phyloP scores from a whole-genome alignment of 768 basidiomycete genomes.

The Termitomyces titanicus region DNA sequence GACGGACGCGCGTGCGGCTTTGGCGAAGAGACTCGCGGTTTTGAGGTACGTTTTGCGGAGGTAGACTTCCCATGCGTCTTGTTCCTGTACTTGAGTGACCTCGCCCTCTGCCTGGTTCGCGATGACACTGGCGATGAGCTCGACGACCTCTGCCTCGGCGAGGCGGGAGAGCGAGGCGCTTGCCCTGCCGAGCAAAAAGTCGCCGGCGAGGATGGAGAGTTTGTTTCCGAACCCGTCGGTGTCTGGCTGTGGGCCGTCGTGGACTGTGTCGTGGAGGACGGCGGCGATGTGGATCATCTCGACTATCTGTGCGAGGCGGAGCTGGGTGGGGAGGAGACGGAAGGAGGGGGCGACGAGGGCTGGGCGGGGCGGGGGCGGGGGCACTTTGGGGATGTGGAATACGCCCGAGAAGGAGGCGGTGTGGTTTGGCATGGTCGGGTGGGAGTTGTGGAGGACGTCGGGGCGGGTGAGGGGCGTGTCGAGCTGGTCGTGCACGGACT shows the following conservation, averaged over 20 bases:
- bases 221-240: constrained; percentile 82
- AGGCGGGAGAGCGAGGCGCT: constrained; percentile 84
- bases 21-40: constrained; percentile 89
- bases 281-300: constrained; percentile 99
- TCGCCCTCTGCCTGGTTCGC: constrained; percentile 97
- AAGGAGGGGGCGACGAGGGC: constrained; percentile 28
- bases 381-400: constrained; percentile 45
- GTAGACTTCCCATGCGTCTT: constrained; percentile 72
- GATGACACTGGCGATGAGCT: constrained; percentile 88
- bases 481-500: constrained; percentile 57
- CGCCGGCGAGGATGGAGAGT: constrained; percentile 88
- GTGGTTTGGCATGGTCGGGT: constrained; percentile 81
- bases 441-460: constrained; percentile 88
- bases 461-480: constrained; percentile 77
- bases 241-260: constrained; percentile 66
- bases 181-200: constrained; percentile 91
- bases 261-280: constrained; percentile 88
- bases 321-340: constrained; percentile 78
- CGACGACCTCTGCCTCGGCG: constrained; percentile 87
- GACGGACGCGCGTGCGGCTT: constrained; percentile 78
- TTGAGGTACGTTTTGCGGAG: constrained; percentile 71
- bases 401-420: constrained; percentile 63
- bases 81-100: constrained; percentile 68
- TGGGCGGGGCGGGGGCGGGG: constrained; percentile 15
- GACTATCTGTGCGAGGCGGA: constrained; percentile 90